Percentiles rank a stretch among this genome's conserved stretches.
Conservation (phyloP, 352 stramenopile genomes). For the Globisporangium okanoganense region DNA sequence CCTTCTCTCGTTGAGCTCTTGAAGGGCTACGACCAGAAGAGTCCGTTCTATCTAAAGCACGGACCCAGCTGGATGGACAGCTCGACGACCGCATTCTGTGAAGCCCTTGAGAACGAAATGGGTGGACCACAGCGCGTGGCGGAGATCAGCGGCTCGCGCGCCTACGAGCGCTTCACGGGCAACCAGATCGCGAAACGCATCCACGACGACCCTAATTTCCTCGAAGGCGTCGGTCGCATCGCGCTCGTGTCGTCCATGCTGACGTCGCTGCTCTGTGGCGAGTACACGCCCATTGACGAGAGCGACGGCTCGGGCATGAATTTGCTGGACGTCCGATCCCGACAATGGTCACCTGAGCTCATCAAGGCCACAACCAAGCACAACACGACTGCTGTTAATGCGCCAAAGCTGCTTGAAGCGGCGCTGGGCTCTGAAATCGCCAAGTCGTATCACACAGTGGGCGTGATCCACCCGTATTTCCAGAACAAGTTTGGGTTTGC, state of each 20-base stretch:
- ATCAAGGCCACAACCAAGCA: slow-evolving; percentile 33
- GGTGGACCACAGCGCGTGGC: slow-evolving; percentile 57
- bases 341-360: slow-evolving; percentile 53
- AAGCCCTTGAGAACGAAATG: slow-evolving; percentile 46
- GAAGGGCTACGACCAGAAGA: slow-evolving; percentile 1
- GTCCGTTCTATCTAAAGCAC: slow-evolving; percentile 50
- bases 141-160: slow-evolving; percentile 69
- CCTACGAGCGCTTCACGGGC: slow-evolving; percentile 81
- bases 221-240: slow-evolving; percentile 44
- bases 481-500: slow-evolving; percentile 60
- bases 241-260: slow-evolving; percentile 68
- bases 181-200: slow-evolving; percentile 72
- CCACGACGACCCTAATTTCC: slow-evolving; percentile 35
- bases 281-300: slow-evolving; percentile 68
- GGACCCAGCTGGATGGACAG: slow-evolving; percentile 87
- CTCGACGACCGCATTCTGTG: slow-evolving; percentile 60
- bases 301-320: slow-evolving; percentile 86
- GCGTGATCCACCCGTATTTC: slow-evolving; percentile 58
- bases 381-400: slow-evolving; percentile 5
- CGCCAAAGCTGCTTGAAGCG: slow-evolving; percentile 14
- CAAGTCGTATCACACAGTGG: slow-evolving; percentile 38
- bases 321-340: slow-evolving; percentile 59
- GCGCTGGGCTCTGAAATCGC: slow-evolving; percentile 39
- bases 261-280: slow-evolving; percentile 63
- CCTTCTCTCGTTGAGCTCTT: slow-evolving; percentile 17